Percentiles rank a stretch among this genome's conserved stretches.
Conservation (phyloP, 1,139 yeast species). For the Yamadazyma friedrichii region DNA sequence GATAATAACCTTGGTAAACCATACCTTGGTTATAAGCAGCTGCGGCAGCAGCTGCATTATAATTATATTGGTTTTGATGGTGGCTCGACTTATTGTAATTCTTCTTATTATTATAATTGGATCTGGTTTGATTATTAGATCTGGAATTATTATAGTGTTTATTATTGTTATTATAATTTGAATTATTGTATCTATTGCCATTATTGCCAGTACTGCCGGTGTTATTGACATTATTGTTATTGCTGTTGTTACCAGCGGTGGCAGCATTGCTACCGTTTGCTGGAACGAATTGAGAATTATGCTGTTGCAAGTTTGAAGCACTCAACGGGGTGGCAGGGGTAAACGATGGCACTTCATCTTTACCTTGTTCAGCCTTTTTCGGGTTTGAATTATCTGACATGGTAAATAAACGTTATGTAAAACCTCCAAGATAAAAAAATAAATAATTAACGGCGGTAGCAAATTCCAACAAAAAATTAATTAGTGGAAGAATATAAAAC, state of each 20-base stretch:
- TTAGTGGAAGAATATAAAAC: conserved; percentile 2
- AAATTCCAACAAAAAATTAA: conserved; percentile 5
- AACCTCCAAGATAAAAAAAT: background rate
- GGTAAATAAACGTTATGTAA: background rate
- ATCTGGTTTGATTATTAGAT: conserved; percentile 8
- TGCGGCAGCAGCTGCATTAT: conserved; percentile 16
- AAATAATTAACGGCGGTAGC: background rate
- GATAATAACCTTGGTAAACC: conserved; percentile 23
- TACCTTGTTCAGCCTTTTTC: background rate
- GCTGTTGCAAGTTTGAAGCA: conserved; percentile 15
- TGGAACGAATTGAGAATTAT: conserved; percentile 7
- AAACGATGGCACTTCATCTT: too few species aligned
- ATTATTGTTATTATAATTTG: conserved; percentile 1
- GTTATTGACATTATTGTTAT: background rate
- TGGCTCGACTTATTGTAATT: conserved; percentile 10
- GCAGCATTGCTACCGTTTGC: background rate
- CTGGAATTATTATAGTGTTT: conserved; percentile 6
- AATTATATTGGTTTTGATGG: conserved; percentile 13
- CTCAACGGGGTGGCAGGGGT: conserved; percentile 10
- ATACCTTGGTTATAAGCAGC: conserved; percentile 16
- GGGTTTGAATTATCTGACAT: conserved; percentile 2
- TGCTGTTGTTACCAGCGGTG: background rate
- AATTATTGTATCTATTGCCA: conserved; percentile 5
- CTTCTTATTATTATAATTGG: conserved; percentile 8
- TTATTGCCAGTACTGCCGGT: background rate